These are phyloP conservation scores for Picocystis sp. DNA, from an alignment of 163 green algal genomes.

Conservation along the genomic window DNA sequence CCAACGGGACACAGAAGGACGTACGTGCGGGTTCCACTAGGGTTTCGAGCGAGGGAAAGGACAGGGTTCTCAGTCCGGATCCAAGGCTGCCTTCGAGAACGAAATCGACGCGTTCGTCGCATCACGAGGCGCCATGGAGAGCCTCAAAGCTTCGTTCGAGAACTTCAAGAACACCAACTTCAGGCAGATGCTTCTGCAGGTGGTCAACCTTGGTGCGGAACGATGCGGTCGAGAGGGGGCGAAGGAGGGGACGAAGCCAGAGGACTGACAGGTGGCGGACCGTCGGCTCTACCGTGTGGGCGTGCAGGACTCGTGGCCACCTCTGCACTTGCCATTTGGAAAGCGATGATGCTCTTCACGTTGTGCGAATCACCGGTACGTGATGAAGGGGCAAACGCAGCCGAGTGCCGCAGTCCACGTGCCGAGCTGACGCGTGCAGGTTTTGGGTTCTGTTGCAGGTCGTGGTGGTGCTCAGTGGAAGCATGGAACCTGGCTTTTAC, in stretches of 20 bases:
- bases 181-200: constrained; percentile 7
- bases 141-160: no score
- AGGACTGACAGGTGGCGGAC: not conserved
- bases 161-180: constrained; percentile 4
- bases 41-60: no score
- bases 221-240: no score
- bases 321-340: constrained; percentile 95
- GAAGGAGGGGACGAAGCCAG: no score
- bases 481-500: constrained; percentile 78
- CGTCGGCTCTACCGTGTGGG: not conserved
- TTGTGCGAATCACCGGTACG: constrained; percentile 78
- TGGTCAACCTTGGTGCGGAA: not conserved
- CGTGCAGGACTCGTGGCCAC: constrained; percentile 61
- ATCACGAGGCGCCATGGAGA: no score
- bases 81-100: no score
- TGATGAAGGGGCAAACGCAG: not conserved
- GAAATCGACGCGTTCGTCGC: no score
- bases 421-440: not conserved
- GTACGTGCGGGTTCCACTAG: no score
- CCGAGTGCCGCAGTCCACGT: not conserved
- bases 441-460: constrained; percentile 31
- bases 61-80: no score
- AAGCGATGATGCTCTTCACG: constrained; percentile 76
- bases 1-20: no score
- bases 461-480: constrained; percentile 91